A percentile compares a stretch with the other conserved stretches of the same genome.
These are phyloP conservation scores for Phytophthora lateralis DNA, from an alignment of 352 stramenopile genomes.

Conservation along the genomic window DNA sequence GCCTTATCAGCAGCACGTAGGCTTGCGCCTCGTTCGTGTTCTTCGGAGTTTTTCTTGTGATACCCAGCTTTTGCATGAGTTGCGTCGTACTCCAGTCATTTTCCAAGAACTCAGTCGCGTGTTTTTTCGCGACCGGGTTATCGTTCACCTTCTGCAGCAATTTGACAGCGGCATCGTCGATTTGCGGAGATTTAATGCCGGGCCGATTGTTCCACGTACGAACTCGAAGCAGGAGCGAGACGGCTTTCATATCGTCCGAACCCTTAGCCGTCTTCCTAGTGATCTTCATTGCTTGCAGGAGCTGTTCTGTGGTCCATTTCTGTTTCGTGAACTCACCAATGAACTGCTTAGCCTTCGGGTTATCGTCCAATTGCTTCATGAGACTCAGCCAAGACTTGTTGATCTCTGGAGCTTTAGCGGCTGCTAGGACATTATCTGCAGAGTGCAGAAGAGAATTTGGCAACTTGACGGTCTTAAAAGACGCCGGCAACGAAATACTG, in stretches of 20 bases:
- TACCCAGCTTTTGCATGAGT: neutral
- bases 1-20: neutral
- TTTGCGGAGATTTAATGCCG: neutral
- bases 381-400: neutral
- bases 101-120: neutral
- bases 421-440: neutral
- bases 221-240: neutral
- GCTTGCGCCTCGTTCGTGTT: neutral
- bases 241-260: neutral
- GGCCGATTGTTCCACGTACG: neutral
- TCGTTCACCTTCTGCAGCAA: neutral
- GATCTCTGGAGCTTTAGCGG: neutral
- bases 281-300: neutral
- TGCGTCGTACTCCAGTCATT: neutral
- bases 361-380: neutral
- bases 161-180: neutral
- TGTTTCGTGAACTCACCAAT: too few relatives aligned
- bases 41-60: neutral
- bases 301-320: neutral
- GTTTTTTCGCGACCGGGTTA: neutral
- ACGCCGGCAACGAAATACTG: neutral
- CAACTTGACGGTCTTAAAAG: neutral
- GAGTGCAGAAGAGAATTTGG: neutral
- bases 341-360: neutral
- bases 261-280: neutral